A percentile compares a stretch with the other conserved stretches of the same genome.
phyloP scores from a whole-genome alignment of 2,329 filamentous ascomycete species.

The Alternaria sp. region DNA sequence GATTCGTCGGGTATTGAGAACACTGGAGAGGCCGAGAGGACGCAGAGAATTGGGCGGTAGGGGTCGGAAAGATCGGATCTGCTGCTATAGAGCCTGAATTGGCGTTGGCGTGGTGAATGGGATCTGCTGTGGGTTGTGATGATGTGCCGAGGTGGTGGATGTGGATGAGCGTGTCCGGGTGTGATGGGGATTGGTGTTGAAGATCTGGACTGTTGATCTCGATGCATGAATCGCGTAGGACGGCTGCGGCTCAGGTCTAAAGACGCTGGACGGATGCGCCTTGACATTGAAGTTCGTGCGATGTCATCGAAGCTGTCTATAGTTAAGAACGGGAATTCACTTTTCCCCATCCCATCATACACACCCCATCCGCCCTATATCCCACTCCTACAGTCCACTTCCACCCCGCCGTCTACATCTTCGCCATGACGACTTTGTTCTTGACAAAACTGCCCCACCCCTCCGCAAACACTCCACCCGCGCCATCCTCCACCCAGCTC shows the following conservation, averaged over 20 bases:
- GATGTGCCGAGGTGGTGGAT: background rate
- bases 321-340: background rate
- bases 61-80: background rate
- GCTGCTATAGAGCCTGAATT: background rate
- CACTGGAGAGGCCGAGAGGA: background rate
- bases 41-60: background rate
- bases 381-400: background rate
- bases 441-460: constrained; percentile 28
- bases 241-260: background rate
- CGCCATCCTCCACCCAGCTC: constrained; percentile 33
- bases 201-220: background rate
- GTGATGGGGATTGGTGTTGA: background rate
- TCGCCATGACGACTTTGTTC: constrained; percentile 1
- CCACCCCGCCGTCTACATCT: constrained; percentile 5
- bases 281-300: background rate
- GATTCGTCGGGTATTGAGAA: background rate
- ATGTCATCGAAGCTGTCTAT: background rate
- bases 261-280: background rate
- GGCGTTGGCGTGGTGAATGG: background rate
- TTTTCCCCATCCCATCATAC: background rate
- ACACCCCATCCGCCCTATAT: background rate
- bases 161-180: background rate
- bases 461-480: constrained; percentile 31
- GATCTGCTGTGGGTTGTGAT: background rate
- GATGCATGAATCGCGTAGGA: background rate